A percentile compares a stretch with the other conserved stretches of the same genome.
These are phyloP conservation scores for Acacia crassicarpa DNA, from an alignment of 306 rosid species.

Conservation along the genomic window DNA sequence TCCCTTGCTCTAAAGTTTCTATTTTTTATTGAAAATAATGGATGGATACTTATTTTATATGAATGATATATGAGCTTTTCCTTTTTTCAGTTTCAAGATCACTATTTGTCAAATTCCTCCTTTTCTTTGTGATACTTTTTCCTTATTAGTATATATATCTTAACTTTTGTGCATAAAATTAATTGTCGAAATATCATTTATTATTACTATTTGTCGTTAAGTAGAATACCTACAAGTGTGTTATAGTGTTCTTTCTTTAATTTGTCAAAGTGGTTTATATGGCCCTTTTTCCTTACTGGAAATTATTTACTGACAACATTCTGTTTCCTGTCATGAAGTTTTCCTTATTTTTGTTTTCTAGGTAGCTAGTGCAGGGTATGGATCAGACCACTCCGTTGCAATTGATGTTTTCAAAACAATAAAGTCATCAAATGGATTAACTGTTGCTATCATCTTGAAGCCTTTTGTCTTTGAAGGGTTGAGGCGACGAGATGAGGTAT, in stretches of 20 bases:
- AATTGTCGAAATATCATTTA: not conserved
- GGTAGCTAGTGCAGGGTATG: slow-evolving; percentile 98
- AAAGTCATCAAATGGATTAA: slow-evolving; percentile 71
- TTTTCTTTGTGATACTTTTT: not conserved
- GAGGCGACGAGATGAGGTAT: slow-evolving; percentile 88
- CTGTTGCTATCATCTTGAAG: slow-evolving; percentile 69
- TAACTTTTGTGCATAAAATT: not conserved
- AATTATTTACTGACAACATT: not conserved
- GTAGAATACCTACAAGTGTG: not conserved
- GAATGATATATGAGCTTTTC: not conserved
- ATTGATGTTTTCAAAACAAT: slow-evolving; percentile 60
- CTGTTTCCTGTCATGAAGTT: not conserved
- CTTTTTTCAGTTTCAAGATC: not conserved
- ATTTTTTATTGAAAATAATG: not conserved
- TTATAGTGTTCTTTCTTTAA: slow-evolving; percentile 12
- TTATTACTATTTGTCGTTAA: not conserved
- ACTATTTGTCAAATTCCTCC: not conserved
- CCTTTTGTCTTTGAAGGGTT: slow-evolving; percentile 95
- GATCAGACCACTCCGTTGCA: slow-evolving; percentile 62
- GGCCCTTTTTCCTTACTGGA: not conserved
- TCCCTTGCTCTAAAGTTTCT: not conserved
- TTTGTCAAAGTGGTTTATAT: slow-evolving; percentile 15
- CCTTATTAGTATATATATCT: not conserved
- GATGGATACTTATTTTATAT: not conserved
- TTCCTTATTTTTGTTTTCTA: slow-evolving; percentile 30